Evolutionary conservation across 352 stramenopile genomes (phyloP).

Genomic region (Pythium folliculosum): DNA sequence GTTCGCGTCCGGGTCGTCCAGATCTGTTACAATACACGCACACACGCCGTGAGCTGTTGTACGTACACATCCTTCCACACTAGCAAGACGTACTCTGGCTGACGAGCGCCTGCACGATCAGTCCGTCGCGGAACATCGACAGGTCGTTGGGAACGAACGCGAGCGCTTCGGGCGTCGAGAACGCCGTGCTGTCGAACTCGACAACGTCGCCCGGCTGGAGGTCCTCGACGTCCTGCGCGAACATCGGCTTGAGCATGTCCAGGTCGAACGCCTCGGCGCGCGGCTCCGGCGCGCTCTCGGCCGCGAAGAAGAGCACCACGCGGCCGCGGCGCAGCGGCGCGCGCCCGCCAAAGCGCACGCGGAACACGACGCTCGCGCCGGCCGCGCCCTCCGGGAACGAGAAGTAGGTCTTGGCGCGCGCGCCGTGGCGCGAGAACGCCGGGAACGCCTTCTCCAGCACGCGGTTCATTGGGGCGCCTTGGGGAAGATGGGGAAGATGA

Average conservation of each 20-base stretch:
- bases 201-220: slow-evolving; percentile 54
- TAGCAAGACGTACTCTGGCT: slow-evolving; percentile 43
- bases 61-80: too few species aligned
- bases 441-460: slow-evolving; percentile 71
- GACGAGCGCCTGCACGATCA: slow-evolving; percentile 70
- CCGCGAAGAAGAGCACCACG: slow-evolving; percentile 68
- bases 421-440: slow-evolving; percentile 48
- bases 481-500: too few species aligned
- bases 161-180: slow-evolving; percentile 56
- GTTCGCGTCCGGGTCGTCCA: slow-evolving; percentile 70
- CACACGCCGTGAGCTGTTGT: too few species aligned
- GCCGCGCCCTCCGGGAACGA: slow-evolving; percentile 57
- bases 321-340: slow-evolving; percentile 44
- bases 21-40: slow-evolving; percentile 32
- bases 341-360: slow-evolving; percentile 44
- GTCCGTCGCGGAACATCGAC: slow-evolving; percentile 39
- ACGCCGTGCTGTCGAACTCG: slow-evolving; percentile 67
- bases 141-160: slow-evolving; percentile 63
- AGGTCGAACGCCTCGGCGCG: slow-evolving; percentile 63
- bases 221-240: slow-evolving; percentile 66
- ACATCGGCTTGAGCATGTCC: slow-evolving; percentile 55
- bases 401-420: slow-evolving; percentile 50
- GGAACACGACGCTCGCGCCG: slow-evolving; percentile 54
- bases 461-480: slow-evolving; percentile 48
- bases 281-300: slow-evolving; percentile 39